A percentile compares a stretch with the other conserved stretches of the same genome.
These are phyloP conservation scores for Heracleum sosnowskyi DNA, from an alignment of 129 eudicot genomes.

Conservation along the genomic window DNA sequence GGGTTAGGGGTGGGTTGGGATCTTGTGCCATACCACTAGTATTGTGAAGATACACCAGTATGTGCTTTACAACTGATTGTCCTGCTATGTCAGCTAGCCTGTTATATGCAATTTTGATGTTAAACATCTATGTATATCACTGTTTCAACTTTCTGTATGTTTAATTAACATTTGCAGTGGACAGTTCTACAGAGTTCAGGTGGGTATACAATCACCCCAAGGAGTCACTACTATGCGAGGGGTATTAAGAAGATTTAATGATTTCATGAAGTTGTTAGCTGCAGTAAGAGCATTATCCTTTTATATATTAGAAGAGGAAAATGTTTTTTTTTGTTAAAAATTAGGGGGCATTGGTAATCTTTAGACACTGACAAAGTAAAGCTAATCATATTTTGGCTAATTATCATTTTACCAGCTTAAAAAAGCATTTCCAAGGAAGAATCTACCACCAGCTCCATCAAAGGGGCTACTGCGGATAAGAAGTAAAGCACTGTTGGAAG, in stretches of 20 bases:
- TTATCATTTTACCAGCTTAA: constrained; percentile 50
- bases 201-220: constrained; percentile 87
- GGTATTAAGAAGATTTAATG: constrained; percentile 92
- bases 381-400: constrained; percentile 1
- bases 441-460: constrained; percentile 83
- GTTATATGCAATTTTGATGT: neutral
- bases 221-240: constrained; percentile 81
- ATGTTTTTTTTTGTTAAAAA: neutral
- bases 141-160: constrained; percentile 8
- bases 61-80: neutral
- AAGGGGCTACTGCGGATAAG: constrained; percentile 78
- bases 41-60: neutral
- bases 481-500: constrained; percentile 81
- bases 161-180: constrained; percentile 36
- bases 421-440: constrained; percentile 66
- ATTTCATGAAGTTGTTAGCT: constrained; percentile 75
- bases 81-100: neutral
- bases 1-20: neutral
- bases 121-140: neutral
- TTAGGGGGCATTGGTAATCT: neutral
- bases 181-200: constrained; percentile 98
- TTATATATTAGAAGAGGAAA: neutral
- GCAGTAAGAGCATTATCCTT: constrained; percentile 53
- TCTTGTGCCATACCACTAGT: neutral
- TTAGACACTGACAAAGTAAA: neutral